phyloP scores from a whole-genome alignment of 345 rosid species.

The Salix viminalis region DNA sequence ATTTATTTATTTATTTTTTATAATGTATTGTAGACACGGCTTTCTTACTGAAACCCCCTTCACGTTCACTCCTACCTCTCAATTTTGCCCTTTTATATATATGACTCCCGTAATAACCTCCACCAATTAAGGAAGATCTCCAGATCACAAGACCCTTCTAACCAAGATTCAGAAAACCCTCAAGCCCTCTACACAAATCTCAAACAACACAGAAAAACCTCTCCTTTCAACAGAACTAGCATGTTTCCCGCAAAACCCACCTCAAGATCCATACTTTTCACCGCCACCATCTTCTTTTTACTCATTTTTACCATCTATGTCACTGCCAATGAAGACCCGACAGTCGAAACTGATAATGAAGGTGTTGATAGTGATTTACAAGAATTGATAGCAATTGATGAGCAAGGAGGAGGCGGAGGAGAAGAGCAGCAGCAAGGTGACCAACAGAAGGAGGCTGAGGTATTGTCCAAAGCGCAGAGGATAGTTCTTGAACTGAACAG shows the following conservation, averaged over 20 bases:
- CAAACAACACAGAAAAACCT: neutral
- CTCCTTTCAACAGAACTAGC: constrained; percentile 10
- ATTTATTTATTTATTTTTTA: too few species aligned
- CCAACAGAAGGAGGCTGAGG: constrained; percentile 57
- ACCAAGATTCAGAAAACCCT: neutral
- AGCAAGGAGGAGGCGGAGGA: constrained; percentile 31
- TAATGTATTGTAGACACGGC: too few species aligned
- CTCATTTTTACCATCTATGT: constrained; percentile 26
- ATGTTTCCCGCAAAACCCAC: constrained; percentile 37
- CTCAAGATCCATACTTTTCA: constrained; percentile 40
- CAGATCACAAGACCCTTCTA: neutral
- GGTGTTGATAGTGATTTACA: constrained; percentile 47
- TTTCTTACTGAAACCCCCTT: neutral
- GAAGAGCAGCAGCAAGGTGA: constrained; percentile 25
- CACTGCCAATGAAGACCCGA: constrained; percentile 26
- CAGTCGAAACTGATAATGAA: constrained; percentile 1
- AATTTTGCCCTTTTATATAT: neutral
- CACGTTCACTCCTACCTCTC: neutral
- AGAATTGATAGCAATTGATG: constrained; percentile 66
- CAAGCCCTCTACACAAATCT: neutral
- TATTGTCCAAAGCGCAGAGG: constrained; percentile 70
- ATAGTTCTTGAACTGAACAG: constrained; percentile 64
- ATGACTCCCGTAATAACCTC: neutral
- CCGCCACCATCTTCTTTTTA: constrained; percentile 38
- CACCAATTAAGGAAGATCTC: constrained; percentile 27